Base-by-base conservation (phyloP, 176 grass and related monocot species). In the Triticum dicoccoides region DNA sequence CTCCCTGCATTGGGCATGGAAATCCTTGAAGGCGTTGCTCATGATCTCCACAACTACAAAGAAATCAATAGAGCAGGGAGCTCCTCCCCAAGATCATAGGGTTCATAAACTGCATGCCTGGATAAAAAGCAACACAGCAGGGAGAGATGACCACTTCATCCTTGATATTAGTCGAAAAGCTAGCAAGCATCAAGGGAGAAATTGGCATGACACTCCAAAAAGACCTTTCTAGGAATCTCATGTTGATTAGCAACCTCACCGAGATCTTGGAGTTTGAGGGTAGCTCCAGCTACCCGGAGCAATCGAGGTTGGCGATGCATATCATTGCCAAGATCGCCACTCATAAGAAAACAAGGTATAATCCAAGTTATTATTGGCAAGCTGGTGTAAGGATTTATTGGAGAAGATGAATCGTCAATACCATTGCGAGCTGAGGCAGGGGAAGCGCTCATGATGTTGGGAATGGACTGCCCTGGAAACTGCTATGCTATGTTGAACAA, bases 1-100 rank as follows among this genome's bases (percentile, higher is more conserved):
- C 49, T 86, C 65, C 84, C 49, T 3, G 45, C 37, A 61, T 15
- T 79, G 3, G 84, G 65, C 12, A 69, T 86, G 25, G 39, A 56
- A 3, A 86, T 79, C 42, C 49, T 70, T 59, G 6, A 79, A 9
- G 79, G 38, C 0, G 25, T 86, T 25, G 52, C 77, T 63, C 47
- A 52, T 73, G 56, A 81, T 65, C 56, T 41, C 2, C 58, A 42
- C 54, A 87, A 87, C 7, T 87, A 39, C 12, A 3, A 17, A 58
- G 66, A 73, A 38, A 87, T 87, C 13, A 73, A 4, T 25, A 80
- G 0, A 25, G 18, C 52, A 20, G 8, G 0, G 20, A 30, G 0
- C 68, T 87, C 51, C 47, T 87, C 30, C 13, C 18, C 5, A 87
- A 81, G 56, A 64, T 87, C 27, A 87, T 35, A 51, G 29, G 58